phyloP scores from a whole-genome alignment of 2,329 filamentous ascomycete genomes.

The Fusarium keratoplasticum region DNA sequence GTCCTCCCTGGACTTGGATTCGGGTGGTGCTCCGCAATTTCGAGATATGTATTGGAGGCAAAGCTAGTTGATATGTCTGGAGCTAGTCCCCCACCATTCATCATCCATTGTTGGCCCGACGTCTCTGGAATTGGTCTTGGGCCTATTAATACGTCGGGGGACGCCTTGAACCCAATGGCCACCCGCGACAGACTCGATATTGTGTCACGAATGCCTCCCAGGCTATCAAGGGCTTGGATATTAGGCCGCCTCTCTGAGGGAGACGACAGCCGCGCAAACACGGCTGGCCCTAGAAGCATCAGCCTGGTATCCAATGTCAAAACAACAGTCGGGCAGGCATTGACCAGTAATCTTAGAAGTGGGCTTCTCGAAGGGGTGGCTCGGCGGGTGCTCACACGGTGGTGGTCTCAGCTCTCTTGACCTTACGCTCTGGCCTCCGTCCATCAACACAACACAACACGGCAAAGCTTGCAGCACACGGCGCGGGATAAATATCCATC shows the following conservation, averaged over 20 bases:
- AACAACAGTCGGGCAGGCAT: conserved; percentile 30
- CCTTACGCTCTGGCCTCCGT: conserved; percentile 3
- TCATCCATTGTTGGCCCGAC: conserved; percentile 3
- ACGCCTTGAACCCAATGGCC: conserved; percentile 15
- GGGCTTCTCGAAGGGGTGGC: conserved; percentile 25
- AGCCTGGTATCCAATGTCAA: neutral
- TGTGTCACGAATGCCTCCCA: conserved; percentile 9
- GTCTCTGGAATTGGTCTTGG: conserved; percentile 8
- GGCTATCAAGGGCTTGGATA: neutral
- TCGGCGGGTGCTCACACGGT: conserved; percentile 3
- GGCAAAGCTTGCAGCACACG: conserved; percentile 15
- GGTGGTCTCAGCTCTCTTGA: conserved; percentile 39
- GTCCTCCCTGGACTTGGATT: conserved; percentile 9
- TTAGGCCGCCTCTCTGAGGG: neutral
- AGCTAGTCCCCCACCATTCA: conserved; percentile 24
- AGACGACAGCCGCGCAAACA: neutral
- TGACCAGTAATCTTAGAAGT: conserved; percentile 44
- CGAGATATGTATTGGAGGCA: conserved; percentile 5
- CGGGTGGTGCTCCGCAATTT: conserved; percentile 20
- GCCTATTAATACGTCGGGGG: neutral
- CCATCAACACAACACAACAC: conserved; percentile 12
- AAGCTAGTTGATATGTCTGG: conserved; percentile 1
- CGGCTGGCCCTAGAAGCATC: neutral
- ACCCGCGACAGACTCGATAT: conserved; percentile 14
- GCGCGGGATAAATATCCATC: conserved; percentile 7